Conservation (phyloP, 2,329 filamentous ascomycete species). For the Hirsutella minnesotensis region DNA sequence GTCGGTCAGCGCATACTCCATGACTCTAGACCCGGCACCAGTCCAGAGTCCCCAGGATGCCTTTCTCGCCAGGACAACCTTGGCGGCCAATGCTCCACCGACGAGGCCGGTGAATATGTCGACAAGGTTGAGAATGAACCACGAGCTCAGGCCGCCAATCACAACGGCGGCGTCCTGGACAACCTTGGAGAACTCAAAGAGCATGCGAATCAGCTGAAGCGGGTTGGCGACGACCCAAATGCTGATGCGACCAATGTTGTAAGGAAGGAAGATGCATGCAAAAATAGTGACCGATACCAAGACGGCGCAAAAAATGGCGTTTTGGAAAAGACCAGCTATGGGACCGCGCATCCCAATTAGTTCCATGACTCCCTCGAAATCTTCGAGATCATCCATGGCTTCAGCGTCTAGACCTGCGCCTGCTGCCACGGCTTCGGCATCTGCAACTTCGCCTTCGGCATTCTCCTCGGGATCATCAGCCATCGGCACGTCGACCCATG, state of each 20-base stretch:
- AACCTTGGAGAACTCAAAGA: slow-evolving; percentile 66
- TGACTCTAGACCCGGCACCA: slow-evolving; percentile 33
- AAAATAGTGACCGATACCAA: slow-evolving; percentile 81
- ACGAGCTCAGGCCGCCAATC: slow-evolving; percentile 42
- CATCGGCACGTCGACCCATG: slow-evolving; percentile 12
- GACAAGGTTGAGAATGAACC: slow-evolving; percentile 25
- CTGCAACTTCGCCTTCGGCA: slow-evolving; percentile 30
- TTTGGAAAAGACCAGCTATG: slow-evolving; percentile 80
- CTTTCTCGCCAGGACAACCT: slow-evolving; percentile 21
- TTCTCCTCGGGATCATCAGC: slow-evolving; percentile 23
- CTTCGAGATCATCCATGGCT: slow-evolving; percentile 75
- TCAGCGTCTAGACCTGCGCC: slow-evolving; percentile 61
- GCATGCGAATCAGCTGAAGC: slow-evolving; percentile 57
- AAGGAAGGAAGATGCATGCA: slow-evolving; percentile 78
- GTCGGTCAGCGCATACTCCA: slow-evolving; percentile 37
- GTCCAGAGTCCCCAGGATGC: slow-evolving; percentile 30
- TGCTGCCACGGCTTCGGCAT: slow-evolving; percentile 28
- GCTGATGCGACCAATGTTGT: slow-evolving; percentile 78
- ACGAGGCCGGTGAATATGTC: slow-evolving; percentile 24
- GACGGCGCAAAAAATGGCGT: slow-evolving; percentile 86
- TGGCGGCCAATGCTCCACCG: slow-evolving; percentile 16
- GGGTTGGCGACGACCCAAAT: slow-evolving; percentile 73
- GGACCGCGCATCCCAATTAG: slow-evolving; percentile 94
- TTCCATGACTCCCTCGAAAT: slow-evolving; percentile 92
- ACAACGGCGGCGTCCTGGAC: slow-evolving; percentile 66